Base-by-base conservation (phyloP, 169 alveolate genomes). In the Cryptosporidium ubiquitum region DNA sequence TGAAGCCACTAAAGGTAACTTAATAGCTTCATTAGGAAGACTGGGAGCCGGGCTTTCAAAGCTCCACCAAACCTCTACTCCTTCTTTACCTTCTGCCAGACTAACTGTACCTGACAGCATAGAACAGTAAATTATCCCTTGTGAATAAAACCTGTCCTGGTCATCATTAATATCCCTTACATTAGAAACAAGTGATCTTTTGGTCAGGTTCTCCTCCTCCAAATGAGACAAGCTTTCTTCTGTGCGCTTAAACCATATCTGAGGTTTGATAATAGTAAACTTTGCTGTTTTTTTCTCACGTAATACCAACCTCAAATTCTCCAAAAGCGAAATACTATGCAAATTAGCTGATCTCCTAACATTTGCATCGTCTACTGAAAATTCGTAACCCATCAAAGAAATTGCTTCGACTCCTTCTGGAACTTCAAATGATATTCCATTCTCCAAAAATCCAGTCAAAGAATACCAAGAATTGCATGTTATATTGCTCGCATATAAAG, bases 401-500 rank as follows among this genome's bases (percentile, higher is more conserved):
- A 79, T 44, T 33, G 69, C 75, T n/a, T 79, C 86, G 20, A 79
- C 75, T 35, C 75, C 75, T 18, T 79, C 86, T 0, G 86, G 86
- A 64, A 79, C 86, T 39, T 79, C 79, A 31, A 79, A 79, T 29
- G 69, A 35, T 26, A 40, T 35, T n/a, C 69, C 68, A 33, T 79
- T 37, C 18, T 58, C 73, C 47, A 79, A 35, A 35, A 79, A 58
- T 3, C 74, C 64, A 1, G 60, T 79, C 55, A 79, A 79, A 1
- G 75, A 35, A 47, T 79, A 79, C 86, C 86, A 79, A 64, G 86
- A 49, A n/a, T 79, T 79, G 29, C 66, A 23, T n/a, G 75, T 64
- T 23, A 79, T 79, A n/a, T 64, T 79, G 37, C 68, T 49, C 5
- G 86, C 29, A 60, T 79, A 79, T 23, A 79, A 20, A 14, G 86